A percentile compares a stretch with the other conserved stretches of the same genome.
These are phyloP conservation scores for Anethum foeniculum DNA, from an alignment of 140 eudicot species.

Conservation along the genomic window DNA sequence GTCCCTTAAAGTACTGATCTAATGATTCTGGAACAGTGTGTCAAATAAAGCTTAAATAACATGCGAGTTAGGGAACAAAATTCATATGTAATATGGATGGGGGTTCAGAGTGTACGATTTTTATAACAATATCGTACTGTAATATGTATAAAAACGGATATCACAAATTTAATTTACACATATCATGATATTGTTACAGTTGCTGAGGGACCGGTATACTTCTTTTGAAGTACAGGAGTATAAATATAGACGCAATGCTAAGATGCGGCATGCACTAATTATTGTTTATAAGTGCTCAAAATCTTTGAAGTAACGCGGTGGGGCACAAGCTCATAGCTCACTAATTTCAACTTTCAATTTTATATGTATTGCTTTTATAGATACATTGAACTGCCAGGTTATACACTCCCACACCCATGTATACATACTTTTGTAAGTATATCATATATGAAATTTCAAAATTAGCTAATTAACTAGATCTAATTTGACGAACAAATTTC, in stretches of 20 bases:
- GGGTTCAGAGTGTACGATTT: no score
- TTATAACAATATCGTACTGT: no score
- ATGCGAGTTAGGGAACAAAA: no score
- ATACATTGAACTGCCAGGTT: neutral
- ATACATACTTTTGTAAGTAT: neutral
- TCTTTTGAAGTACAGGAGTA: no score
- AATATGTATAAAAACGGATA: no score
- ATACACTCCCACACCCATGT: neutral
- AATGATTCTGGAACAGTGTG: no score
- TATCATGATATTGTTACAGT: no score
- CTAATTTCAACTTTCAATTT: neutral
- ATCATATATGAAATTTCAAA: neutral
- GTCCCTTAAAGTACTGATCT: no score
- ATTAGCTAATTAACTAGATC: neutral
- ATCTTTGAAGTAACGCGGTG: conserved; percentile 48
- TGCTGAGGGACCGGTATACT: no score
- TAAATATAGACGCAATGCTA: neutral
- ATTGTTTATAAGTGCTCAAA: conserved; percentile 30
- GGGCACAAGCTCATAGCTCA: conserved; percentile 17
- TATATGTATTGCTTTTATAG: neutral
- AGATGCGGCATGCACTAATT: conserved; percentile 1
- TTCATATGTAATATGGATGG: no score
- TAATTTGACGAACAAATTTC: conserved; percentile 69
- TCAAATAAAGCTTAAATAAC: no score
- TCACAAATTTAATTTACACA: no score